Conservation (phyloP, 345 rosid species). For the Stellera chamaejasme region DNA sequence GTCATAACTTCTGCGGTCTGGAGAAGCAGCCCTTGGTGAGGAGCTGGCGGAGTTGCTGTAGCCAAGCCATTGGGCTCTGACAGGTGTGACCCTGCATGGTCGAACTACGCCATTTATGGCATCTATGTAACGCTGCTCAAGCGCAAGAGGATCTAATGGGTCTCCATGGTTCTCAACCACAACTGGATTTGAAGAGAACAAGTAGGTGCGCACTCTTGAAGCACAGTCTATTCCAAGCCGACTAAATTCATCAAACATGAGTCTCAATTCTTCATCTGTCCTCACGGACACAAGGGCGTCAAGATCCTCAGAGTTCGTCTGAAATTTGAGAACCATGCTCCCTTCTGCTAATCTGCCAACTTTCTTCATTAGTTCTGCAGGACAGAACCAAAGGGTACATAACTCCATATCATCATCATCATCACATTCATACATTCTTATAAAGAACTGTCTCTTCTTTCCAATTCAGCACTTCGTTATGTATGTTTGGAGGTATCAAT, state of each 20-base stretch:
- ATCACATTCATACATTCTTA: too few species aligned
- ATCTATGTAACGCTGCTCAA: conserved; percentile 74
- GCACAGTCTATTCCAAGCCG: conserved; percentile 40
- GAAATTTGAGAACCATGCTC: conserved; percentile 54
- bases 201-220: conserved; percentile 46
- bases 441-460: too few species aligned
- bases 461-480: too few species aligned
- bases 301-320: conserved; percentile 54
- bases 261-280: conserved; percentile 58
- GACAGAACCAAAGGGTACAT: not conserved
- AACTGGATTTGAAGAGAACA: conserved; percentile 42
- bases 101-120: conserved; percentile 62
- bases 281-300: conserved; percentile 62
- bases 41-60: conserved; percentile 56
- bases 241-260: conserved; percentile 61
- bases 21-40: conserved; percentile 55
- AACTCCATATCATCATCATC: too few species aligned
- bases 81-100: conserved; percentile 21
- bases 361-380: conserved; percentile 58
- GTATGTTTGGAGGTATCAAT: too few species aligned
- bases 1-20: conserved; percentile 30
- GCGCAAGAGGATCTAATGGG: conserved; percentile 25
- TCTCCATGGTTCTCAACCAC: conserved; percentile 26
- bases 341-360: conserved; percentile 35
- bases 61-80: conserved; percentile 23